These are phyloP conservation scores for Emmonsia crescens DNA, from an alignment of 2,329 filamentous ascomycete genomes.

Conservation along the genomic window DNA sequence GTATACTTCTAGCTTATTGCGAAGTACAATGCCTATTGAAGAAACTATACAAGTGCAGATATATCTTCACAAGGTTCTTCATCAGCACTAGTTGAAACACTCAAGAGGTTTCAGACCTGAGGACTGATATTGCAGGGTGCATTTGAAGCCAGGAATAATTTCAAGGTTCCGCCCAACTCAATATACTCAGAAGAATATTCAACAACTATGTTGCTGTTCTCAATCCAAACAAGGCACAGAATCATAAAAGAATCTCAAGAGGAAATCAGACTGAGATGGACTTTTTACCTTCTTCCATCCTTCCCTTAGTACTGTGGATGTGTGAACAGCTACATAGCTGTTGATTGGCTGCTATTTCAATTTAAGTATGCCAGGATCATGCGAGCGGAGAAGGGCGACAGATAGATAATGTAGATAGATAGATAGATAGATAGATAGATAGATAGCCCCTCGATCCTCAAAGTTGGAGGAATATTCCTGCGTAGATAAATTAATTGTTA, in stretches of 20 bases:
- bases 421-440: too few species aligned
- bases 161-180: background rate
- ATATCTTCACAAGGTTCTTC: background rate
- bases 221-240: background rate
- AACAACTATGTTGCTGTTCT: too few species aligned
- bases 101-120: background rate
- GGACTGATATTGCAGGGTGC: background rate
- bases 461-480: background rate
- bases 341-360: slow-evolving; percentile 1
- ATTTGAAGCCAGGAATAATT: background rate
- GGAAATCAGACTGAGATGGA: background rate
- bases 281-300: background rate
- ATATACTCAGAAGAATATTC: background rate
- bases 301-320: background rate
- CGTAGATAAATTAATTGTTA: background rate
- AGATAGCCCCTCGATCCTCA: background rate
- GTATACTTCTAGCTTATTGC: background rate
- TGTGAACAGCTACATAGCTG: background rate
- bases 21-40: background rate
- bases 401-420: too few species aligned
- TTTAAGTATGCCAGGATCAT: background rate
- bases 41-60: background rate
- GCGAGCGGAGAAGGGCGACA: background rate
- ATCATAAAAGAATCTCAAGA: background rate
- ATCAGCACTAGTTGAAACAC: background rate